Conservation (phyloP, 768 basidiomycete genomes). For the Hypholoma sublateritium region DNA sequence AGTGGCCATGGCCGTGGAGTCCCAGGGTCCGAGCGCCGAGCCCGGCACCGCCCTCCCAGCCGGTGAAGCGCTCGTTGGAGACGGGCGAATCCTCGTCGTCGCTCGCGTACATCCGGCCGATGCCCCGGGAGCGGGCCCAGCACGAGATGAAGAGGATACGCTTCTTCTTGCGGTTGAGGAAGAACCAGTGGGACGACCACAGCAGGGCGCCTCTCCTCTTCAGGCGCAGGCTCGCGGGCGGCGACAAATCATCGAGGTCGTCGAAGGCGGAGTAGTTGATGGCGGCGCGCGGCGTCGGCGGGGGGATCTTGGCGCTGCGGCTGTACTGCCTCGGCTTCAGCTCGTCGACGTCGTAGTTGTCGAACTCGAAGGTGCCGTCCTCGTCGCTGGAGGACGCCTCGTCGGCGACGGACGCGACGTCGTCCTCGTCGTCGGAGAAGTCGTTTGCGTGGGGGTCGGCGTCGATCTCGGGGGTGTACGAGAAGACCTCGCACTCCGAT, state of each 20-base stretch:
- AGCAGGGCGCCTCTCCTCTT: constrained; percentile 78
- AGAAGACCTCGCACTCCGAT: constrained; percentile 92
- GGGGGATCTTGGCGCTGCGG: constrained; percentile 36
- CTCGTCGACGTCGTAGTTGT: constrained; percentile 77
- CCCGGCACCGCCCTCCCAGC: constrained; percentile 77
- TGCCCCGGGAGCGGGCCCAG: constrained; percentile 78
- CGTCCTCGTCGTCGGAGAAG: constrained; percentile 78
- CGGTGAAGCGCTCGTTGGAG: constrained; percentile 57
- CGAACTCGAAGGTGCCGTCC: constrained; percentile 74
- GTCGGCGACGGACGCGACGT: constrained; percentile 62
- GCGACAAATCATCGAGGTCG: constrained; percentile 33
- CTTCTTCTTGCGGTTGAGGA: constrained; percentile 90
- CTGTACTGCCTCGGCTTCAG: constrained; percentile 38
- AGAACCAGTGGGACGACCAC: constrained; percentile 98
- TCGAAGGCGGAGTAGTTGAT: constrained; percentile 38
- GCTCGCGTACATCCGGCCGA: constrained; percentile 49
- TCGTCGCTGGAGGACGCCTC: constrained; percentile 72
- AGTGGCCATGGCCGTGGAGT: constrained; percentile 2
- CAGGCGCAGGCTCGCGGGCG: constrained; percentile 42
- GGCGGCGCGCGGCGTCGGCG: constrained; percentile 38
- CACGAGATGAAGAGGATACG: constrained; percentile 89
- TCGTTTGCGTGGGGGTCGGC: constrained; percentile 92
- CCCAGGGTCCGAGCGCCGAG: constrained; percentile 85
- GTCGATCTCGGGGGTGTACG: constrained; percentile 90
- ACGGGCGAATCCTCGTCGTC: constrained; percentile 38